Evolutionary conservation across 208 protist genomes (phyloP).

Genomic region (Naegleria lovaniensis): DNA sequence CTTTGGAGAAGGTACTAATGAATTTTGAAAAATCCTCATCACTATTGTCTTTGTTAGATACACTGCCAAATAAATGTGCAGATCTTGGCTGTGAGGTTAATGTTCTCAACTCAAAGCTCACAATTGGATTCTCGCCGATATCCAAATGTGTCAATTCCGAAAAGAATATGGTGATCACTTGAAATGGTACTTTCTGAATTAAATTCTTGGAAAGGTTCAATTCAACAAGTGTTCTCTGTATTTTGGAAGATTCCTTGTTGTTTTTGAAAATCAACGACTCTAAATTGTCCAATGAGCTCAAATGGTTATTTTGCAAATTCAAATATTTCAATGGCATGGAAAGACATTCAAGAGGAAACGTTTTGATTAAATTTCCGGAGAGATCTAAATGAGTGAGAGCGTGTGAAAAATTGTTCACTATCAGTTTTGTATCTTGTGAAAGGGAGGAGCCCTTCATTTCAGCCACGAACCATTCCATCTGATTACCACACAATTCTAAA

Average conservation of each 20-base stretch:
- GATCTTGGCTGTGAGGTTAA: no score
- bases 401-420: neutral
- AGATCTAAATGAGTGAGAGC: neutral
- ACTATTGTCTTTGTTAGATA: no score
- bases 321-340: neutral
- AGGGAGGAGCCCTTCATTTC: neutral
- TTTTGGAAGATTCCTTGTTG: neutral
- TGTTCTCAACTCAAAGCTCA: no score
- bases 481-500: neutral
- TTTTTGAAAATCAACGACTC: neutral
- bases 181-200: neutral
- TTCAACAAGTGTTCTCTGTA: neutral
- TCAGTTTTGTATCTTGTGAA: neutral
- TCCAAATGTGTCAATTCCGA: neutral
- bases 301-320: neutral
- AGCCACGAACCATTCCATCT: neutral
- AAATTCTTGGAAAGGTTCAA: slow-evolving; percentile 6
- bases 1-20: no score
- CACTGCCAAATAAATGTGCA: no score
- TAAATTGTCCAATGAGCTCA: neutral
- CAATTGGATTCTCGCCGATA: neutral
- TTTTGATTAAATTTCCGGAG: neutral
- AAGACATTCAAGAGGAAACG: neutral
- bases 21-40: no score
- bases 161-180: neutral